Evolutionary conservation across 179 eudicot species (phyloP).

Genomic region (Beta macrorhiza): DNA sequence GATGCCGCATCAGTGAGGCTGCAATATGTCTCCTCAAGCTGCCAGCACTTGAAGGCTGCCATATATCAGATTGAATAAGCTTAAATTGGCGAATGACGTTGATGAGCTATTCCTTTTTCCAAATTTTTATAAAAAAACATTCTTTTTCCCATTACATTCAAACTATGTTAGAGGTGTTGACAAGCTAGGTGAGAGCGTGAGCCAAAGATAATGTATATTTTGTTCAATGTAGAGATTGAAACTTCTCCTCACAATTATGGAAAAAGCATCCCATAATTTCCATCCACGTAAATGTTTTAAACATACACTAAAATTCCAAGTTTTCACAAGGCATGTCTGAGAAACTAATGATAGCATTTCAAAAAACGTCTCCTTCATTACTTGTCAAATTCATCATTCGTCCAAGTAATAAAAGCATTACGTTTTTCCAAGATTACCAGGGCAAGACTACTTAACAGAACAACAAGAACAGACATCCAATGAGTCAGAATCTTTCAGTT

Average conservation of each 20-base stretch:
- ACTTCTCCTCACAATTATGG: background rate
- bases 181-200: background rate
- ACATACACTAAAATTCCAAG: background rate
- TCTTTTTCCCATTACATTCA: background rate
- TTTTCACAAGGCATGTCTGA: background rate
- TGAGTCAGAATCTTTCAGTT: constrained; percentile 1
- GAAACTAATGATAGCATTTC: background rate
- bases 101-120: background rate
- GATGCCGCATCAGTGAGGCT: constrained; percentile 77
- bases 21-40: constrained; percentile 76
- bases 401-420: background rate
- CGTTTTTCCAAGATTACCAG: background rate
- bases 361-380: background rate
- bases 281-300: background rate
- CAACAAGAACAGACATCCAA: background rate
- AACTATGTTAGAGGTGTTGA: background rate
- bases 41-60: constrained; percentile 68
- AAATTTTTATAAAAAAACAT: background rate
- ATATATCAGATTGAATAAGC: constrained; percentile 11
- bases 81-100: background rate
- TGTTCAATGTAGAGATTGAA: background rate
- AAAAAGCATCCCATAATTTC: background rate
- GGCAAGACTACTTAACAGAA: background rate
- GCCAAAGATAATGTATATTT: background rate
- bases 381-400: background rate